Evolutionary conservation across 352 stramenopile species (phyloP), one percentile per base, ranked within the genome.

Genomic region (Phytopythium chamaehyphon): DNA sequence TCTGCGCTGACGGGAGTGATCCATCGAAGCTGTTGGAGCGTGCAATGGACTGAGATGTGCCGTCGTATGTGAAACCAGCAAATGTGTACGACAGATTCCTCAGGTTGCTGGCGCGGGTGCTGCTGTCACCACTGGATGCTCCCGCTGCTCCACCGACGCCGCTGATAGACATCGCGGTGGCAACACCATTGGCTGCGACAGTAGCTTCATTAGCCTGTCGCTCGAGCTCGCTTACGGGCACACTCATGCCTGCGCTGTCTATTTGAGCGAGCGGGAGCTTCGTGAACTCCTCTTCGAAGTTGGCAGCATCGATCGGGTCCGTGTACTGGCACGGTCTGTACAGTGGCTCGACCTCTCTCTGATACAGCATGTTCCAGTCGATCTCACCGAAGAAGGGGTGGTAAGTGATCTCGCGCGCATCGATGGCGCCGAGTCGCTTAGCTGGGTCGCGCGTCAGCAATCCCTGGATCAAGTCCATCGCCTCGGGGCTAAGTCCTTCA

Each of bases 401-500:
- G 50, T 88, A 86, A 37, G 80, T 88, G 53, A 93, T 84, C 55
- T 90, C 80, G 45, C 76, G 72, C 33, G 78, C 76, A 47, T 88
- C 78, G 31, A 83, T 79, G 26, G 83, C 77, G 19, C 96, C 96
- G 14, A 99, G 74, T 10, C 96, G 86, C 66, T 90, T 87, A 24
- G 83, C 76, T 47, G 94, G 90, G 46, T 98, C 86, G 52, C 97
- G 95, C 35, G 83, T 91, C 1, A 99, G 76, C 31, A 99, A 59
- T 2, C 83, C 83, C 43, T 86, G 75, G 55, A 93, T 90, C 2
- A 93, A 55, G 44, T 88, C 76, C 76, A 90, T 90, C 6, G 83
- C 77, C 31, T 88, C 69, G 12, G 55, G 61, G 21, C 66, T 75
- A 24, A 93, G 63, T 11, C 80, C 80, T 19, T 86, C 71, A 1